Conservation (phyloP, 2,329 filamentous ascomycete species). For the Colletotrichum melonis region DNA sequence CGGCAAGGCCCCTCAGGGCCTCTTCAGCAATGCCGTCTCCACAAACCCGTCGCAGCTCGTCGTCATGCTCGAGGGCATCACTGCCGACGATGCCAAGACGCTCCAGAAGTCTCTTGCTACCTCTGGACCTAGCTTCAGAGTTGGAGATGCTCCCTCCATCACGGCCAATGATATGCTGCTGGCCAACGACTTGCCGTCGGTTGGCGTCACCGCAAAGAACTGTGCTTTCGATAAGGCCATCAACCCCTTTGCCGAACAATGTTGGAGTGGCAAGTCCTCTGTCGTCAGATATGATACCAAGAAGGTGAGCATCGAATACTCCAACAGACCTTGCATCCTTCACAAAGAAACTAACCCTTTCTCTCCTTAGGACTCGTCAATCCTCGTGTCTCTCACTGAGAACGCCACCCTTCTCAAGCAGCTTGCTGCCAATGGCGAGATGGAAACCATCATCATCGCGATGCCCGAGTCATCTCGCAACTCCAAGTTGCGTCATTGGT, state of each 20-base stretch:
- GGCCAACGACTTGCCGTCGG: constrained; percentile 52
- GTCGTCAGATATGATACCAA: constrained; percentile 56
- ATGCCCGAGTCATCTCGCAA: constrained; percentile 59
- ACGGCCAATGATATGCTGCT: constrained; percentile 56
- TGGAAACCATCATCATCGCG: constrained; percentile 68
- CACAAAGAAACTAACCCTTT: not conserved
- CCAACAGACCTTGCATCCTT: not conserved
- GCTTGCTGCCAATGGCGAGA: constrained; percentile 59
- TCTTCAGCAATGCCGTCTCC: constrained; percentile 59
- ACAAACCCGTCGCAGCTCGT: constrained; percentile 64
- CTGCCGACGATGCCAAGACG: constrained; percentile 52
- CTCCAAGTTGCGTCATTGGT: constrained; percentile 53
- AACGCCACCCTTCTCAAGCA: constrained; percentile 57
- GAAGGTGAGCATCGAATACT: constrained; percentile 48
- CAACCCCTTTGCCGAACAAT: constrained; percentile 55
- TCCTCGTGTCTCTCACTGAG: constrained; percentile 56
- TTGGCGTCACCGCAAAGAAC: constrained; percentile 48
- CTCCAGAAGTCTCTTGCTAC: constrained; percentile 55
- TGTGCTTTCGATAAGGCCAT: constrained; percentile 53
- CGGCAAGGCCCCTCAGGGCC: constrained; percentile 60
- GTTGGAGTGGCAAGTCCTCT: constrained; percentile 57
- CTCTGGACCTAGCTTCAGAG: constrained; percentile 60
- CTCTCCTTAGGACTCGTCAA: constrained; percentile 41
- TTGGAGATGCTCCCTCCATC: constrained; percentile 57
- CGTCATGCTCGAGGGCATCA: constrained; percentile 68